Evolutionary conservation across 768 basidiomycete genomes (phyloP), one percentile per base, ranked within the genome.

Genomic region (Infundibulicybe gibba): DNA sequence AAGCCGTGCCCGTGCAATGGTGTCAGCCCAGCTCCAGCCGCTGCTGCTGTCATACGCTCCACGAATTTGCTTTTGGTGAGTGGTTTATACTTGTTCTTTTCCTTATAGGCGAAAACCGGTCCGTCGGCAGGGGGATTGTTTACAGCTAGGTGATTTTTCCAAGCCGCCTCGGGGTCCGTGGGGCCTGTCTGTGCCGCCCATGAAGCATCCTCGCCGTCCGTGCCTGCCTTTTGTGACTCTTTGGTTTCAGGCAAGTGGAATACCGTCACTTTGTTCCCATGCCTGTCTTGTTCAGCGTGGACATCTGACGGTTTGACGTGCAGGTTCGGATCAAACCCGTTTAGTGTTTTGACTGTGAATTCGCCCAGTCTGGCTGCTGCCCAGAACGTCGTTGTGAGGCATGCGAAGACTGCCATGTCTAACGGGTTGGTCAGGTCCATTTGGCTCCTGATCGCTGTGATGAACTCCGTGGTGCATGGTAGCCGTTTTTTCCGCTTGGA

Each of bases 371-470:
- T 39, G 0, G 66, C 63, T 0, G 57, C 58, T 1, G 61, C 35
- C 15, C 58, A 78, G 53, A 76, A 76, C 3, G 57, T 52, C 0
- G 64, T 70, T 6, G 67, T 67, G 5, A 72, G 62, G 48, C 69
- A 73, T 0, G 71, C 66, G 14, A 45, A 68, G 0, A 67, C 55
- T 0, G 75, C 64, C 0, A 63, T 58, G 31, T 74, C 59, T 1
- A 72, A 51, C 0, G 66, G 66, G 6, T 32, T 11, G 3, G 14
- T 3, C 0, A 66, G 53, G 45, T 69, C 45, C 3, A 25, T 25
- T 8, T 25, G 25, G 25, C 25, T 25, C 8, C 25, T 3, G 3
- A 25, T 25, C 25, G 25, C 25, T 25, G 8, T 8, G 4, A 25
- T 25, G 8, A 25, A 25, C 3, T 25, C 25, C 25, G 25, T 25